These are phyloP conservation scores for Jatropha podagrica DNA, from an alignment of 441 rosid species.

Conservation along the genomic window DNA sequence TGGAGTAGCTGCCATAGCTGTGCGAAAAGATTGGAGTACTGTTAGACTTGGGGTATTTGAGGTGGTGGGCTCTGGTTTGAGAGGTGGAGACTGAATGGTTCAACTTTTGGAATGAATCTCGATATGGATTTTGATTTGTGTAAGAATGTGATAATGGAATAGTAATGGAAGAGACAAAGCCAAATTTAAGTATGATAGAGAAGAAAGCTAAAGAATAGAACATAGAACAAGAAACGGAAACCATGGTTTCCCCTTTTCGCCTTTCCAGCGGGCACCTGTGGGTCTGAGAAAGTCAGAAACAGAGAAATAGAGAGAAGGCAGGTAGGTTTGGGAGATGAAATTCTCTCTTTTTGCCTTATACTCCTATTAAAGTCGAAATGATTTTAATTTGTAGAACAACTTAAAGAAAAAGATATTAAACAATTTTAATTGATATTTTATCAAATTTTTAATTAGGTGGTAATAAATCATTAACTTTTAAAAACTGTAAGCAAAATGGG, in stretches of 20 bases:
- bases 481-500: too few species aligned
- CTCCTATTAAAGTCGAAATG: too few species aligned
- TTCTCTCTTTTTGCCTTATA: too few species aligned
- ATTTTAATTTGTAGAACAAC: too few species aligned
- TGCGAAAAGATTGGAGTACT: conserved; percentile 34
- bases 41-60: conserved; percentile 29
- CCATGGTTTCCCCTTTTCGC: conserved; percentile 13
- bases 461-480: too few species aligned
- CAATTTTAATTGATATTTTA: too few species aligned
- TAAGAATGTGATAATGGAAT: conserved; percentile 26
- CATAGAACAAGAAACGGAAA: conserved; percentile 20
- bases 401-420: too few species aligned
- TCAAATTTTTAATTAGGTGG: too few species aligned
- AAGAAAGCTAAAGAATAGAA: conserved; percentile 17
- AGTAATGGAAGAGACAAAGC: conserved; percentile 15
- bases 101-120: conserved; percentile 31
- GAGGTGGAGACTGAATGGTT: conserved; percentile 35
- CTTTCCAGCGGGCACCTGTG: background rate
- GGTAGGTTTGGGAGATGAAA: background rate
- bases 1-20: conserved; percentile 41
- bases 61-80: conserved; percentile 36
- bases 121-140: conserved; percentile 19
- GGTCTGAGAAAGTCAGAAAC: background rate
- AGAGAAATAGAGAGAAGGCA: background rate
- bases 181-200: background rate